Base-by-base conservation (phyloP, 495 filamentous ascomycete species). In the Talaromyces wortmannii region DNA sequence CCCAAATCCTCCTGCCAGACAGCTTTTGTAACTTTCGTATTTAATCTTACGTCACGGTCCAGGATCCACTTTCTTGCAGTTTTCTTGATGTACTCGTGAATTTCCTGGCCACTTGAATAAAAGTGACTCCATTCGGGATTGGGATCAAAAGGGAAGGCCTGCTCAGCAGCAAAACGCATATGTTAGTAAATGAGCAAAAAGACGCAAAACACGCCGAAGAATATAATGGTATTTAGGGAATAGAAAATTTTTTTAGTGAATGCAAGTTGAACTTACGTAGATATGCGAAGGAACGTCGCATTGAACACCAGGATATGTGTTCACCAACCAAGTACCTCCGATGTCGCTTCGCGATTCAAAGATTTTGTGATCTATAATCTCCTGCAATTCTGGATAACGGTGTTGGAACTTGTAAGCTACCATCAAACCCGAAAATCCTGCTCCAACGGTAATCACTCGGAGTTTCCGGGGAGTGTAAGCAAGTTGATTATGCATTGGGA, bases 211-310 rank as follows among this genome's bases (percentile, higher is more conserved):
- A n/a, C n/a, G n/a, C n/a, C n/a, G n/a, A n/a, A n/a, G n/a, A n/a
- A n/a, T n/a, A n/a, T n/a, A n/a, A n/a, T n/a, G n/a, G n/a, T n/a
- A n/a, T n/a, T n/a, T n/a, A n/a, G n/a, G n/a, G n/a, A n/a, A n/a
- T n/a, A n/a, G n/a, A n/a, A n/a, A n/a, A n/a, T n/a, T n/a, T n/a
- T n/a, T n/a, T n/a, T n/a, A 55, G 32, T 31, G 15, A 15, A 51
- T 29, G 48, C n/a, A n/a, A n/a, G n/a, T n/a, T n/a, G 29, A 44
- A 23, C 71, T 76, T 58, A 81, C 80, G 66, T 85, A 84, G 7
- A 72, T 73, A 60, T 87, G 81, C 0, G 84, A 71, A 4, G 82
- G 82, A 15, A 84, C 77, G 63, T 86, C 83, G 55, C 76, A 80
- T 33, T 68, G 62, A 4, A 78, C 73, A n/a, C 79, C 79, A 0